phyloP scores from a whole-genome alignment of 1,284 basidiomycete genomes.

The Microbotryum intermedium region DNA sequence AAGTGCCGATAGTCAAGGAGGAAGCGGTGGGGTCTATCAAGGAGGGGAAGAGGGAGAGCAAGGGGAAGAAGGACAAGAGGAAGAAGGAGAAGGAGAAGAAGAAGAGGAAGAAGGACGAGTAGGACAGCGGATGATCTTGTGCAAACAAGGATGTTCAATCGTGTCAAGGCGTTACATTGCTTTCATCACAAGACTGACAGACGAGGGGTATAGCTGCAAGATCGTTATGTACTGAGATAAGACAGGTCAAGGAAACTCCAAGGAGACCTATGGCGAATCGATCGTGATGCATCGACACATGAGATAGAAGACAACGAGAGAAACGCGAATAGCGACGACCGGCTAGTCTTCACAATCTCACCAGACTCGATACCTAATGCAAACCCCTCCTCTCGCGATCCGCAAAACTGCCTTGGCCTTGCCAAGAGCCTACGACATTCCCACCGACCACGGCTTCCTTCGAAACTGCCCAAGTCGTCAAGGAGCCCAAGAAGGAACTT shows the following conservation, averaged over 20 bases:
- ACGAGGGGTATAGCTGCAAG: background rate
- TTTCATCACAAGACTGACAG: background rate
- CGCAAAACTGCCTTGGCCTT: too few species aligned
- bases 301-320: too few species aligned
- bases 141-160: background rate
- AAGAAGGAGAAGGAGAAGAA: background rate
- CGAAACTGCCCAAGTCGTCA: background rate
- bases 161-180: background rate
- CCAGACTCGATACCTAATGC: too few species aligned
- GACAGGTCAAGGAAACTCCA: too few species aligned
- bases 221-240: too few species aligned
- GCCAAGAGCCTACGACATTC: too few species aligned
- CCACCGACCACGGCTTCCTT: too few species aligned
- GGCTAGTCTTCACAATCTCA: too few species aligned
- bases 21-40: background rate
- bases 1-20: background rate
- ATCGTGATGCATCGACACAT: too few species aligned
- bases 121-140: background rate
- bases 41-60: background rate
- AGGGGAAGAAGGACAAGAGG: background rate
- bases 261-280: too few species aligned
- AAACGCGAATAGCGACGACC: too few species aligned
- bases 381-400: too few species aligned
- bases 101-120: conserved; percentile 6
- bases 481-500: conserved; percentile 1